Evolutionary conservation across 1,139 yeast species (phyloP).

Genomic region (Hyphopichia fennica): DNA sequence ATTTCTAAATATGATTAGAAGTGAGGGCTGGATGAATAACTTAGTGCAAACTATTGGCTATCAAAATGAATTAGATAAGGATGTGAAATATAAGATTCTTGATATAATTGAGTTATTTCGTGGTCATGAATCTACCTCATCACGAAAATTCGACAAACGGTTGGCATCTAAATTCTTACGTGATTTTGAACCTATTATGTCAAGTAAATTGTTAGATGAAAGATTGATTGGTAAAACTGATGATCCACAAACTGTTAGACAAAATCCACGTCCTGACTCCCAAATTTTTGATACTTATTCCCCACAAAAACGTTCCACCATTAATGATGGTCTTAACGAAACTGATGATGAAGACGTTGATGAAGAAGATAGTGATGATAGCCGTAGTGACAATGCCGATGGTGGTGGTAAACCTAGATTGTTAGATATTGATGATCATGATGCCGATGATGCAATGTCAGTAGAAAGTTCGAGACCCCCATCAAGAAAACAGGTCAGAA

Average conservation of each 20-base stretch:
- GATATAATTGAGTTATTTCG: conserved; percentile 5
- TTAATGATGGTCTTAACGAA: not conserved
- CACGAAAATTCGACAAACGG: conserved; percentile 3
- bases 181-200: conserved; percentile 1
- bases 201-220: conserved; percentile 1
- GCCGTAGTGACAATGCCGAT: conserved; percentile 10
- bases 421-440: conserved; percentile 9
- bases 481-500: not conserved
- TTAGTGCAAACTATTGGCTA: conserved; percentile 9
- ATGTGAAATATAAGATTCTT: conserved; percentile 3
- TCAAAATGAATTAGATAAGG: conserved; percentile 4
- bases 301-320: not conserved
- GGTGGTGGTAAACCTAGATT: conserved; percentile 13
- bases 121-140: conserved; percentile 1
- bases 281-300: not conserved
- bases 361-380: conserved; percentile 26
- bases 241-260: no score
- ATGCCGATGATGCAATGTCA: conserved; percentile 19
- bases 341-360: conserved; percentile 15
- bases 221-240: not conserved
- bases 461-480: conserved; percentile 12
- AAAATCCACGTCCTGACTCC: not conserved
- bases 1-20: conserved; percentile 47
- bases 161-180: conserved; percentile 4
- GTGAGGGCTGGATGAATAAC: conserved; percentile 49